phyloP scores from a whole-genome alignment of 108 stramenopile genomes.

The Pseudonitzschia multiseries region DNA sequence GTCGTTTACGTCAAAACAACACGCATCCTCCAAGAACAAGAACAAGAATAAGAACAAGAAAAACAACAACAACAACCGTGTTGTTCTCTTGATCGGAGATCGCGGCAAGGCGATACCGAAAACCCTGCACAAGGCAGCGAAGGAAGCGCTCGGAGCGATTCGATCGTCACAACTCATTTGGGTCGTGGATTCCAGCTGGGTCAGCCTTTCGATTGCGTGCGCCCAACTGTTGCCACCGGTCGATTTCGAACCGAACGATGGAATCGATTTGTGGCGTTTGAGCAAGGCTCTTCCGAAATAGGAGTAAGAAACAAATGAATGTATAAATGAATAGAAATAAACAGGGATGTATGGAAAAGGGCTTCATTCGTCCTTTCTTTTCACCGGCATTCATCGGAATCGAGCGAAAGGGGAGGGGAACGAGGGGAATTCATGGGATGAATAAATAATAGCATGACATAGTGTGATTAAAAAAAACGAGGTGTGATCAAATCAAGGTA shows the following conservation, averaged over 20 bases:
- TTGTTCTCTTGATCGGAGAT: slow-evolving; percentile 7
- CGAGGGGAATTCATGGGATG: no score
- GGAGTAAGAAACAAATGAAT: no score
- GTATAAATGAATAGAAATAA: no score
- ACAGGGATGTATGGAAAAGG: no score
- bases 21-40: background rate
- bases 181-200: slow-evolving; percentile 5
- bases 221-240: background rate
- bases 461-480: no score
- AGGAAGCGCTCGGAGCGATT: background rate
- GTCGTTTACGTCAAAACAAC: background rate
- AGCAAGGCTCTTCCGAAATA: background rate
- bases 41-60: no score
- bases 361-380: no score
- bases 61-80: no score
- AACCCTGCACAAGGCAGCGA: background rate
- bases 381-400: no score
- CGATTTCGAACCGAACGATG: background rate
- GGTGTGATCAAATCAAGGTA: no score
- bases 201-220: background rate
- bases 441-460: no score
- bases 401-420: no score
- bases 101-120: slow-evolving; percentile 3
- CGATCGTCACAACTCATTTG: background rate
- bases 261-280: background rate